A percentile compares a stretch with the other conserved stretches of the same genome.
Conservation (phyloP, 331 rosid genomes). For the Dryas integrifolia region DNA sequence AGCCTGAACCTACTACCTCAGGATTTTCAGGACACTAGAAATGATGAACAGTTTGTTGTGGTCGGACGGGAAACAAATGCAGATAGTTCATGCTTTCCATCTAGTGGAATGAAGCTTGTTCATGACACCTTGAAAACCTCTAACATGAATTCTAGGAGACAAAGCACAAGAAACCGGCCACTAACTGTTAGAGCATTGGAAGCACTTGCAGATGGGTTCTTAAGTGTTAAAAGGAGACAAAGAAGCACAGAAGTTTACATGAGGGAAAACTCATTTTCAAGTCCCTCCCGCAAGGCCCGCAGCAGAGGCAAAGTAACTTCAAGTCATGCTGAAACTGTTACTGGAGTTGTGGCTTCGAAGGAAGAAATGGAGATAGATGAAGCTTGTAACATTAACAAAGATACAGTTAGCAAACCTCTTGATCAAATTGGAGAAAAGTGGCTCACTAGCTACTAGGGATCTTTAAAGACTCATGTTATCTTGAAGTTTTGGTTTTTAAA, state of each 20-base stretch:
- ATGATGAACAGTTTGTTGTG: slow-evolving; percentile 17
- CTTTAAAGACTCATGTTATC: slow-evolving; percentile 19
- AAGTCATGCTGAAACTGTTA: slow-evolving; percentile 33
- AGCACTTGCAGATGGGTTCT: slow-evolving; percentile 58
- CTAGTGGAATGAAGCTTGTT: slow-evolving; percentile 21
- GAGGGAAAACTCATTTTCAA: slow-evolving; percentile 28
- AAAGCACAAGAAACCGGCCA: slow-evolving; percentile 71
- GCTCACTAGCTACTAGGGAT: slow-evolving; percentile 27
- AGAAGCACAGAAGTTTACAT: slow-evolving; percentile 24
- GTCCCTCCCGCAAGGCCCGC: slow-evolving; percentile 43
- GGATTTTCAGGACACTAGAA: slow-evolving; percentile 32
- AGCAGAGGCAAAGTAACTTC: slow-evolving; percentile 36
- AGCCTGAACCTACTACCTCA: slow-evolving; percentile 29
- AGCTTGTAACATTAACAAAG: slow-evolving; percentile 30
- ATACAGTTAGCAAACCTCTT: slow-evolving; percentile 27
- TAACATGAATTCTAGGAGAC: slow-evolving; percentile 42
- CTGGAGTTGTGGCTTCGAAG: slow-evolving; percentile 16
- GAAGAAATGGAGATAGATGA: slow-evolving; percentile 43
- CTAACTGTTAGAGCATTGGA: slow-evolving; percentile 67
- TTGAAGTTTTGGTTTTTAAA: slow-evolving; percentile 25
- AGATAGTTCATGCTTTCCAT: slow-evolving; percentile 23
- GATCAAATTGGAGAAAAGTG: slow-evolving; percentile 34
- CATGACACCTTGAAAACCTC: slow-evolving; percentile 28
- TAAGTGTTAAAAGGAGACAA: slow-evolving; percentile 39
- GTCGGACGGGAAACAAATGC: slow-evolving; percentile 16